Base-by-base conservation (phyloP, 495 filamentous ascomycete species). In the Penicillium cinerascens region DNA sequence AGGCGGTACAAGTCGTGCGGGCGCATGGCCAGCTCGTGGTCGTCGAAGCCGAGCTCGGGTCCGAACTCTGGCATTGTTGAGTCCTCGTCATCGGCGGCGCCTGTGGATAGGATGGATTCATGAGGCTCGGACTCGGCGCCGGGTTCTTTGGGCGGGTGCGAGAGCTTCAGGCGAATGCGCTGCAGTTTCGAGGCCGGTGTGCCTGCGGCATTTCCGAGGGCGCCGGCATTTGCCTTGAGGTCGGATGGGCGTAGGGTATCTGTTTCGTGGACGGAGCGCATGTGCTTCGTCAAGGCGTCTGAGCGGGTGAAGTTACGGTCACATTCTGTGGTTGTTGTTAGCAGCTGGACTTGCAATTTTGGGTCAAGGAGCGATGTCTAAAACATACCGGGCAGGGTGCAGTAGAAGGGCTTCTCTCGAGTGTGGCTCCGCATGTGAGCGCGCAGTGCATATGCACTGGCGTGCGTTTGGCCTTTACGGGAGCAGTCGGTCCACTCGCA, bases 351-450 rank as follows among this genome's bases (percentile, higher is more conserved):
- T 11, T n/a, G n/a, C n/a, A n/a, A n/a, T 18, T 3, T 18, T 29
- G 16, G 9, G 21, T 45, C 25, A 38, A 25, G 44, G 15, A 18
- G 6, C 15, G 23, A 7, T 40, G 41, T 3, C 9, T 13, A 38
- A 18, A 23, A 55, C 74, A 51, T 80, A 96, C 93, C 93, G 37
- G 93, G 93, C 20, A 98, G 70, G 13, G 87, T 86, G 69, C 93
- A 98, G 69, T 95, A 97, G 61, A 97, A 98, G 0, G 93, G 93
- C 70, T 98, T 98, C 75, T 98, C 95, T 67, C 91, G 83, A 1
- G 93, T 98, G 72, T 98, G 93, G 64, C 90, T 96, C 65, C 93
- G 73, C 91, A 97, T 97, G 70, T 98, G 93, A 21, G 95, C 93
- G 64, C 91, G 87, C 54, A 98, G 74, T 13, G 93, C 93, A 72